Conservation (phyloP, 2,329 filamentous ascomycete genomes). For the Botrytis byssoidea region DNA sequence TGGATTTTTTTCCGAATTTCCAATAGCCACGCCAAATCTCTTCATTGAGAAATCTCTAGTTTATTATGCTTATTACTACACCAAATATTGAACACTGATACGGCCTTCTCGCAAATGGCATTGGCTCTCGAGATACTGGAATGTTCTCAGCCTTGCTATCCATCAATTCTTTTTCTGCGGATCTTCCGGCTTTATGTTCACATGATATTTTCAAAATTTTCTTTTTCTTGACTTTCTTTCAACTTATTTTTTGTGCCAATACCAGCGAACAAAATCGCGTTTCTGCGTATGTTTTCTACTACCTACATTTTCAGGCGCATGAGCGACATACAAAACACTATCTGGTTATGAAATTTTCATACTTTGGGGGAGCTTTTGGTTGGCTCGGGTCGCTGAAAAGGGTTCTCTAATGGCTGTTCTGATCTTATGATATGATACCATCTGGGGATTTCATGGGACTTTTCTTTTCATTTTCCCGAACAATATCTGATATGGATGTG, state of each 20-base stretch:
- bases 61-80: slow-evolving; percentile 27
- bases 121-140: slow-evolving; percentile 35
- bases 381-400: slow-evolving; percentile 4
- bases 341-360: slow-evolving; percentile 10
- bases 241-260: slow-evolving; percentile 14
- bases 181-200: slow-evolving; percentile 12
- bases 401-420: slow-evolving; percentile 10
- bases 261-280: background rate
- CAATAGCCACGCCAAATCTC: slow-evolving; percentile 24
- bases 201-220: background rate
- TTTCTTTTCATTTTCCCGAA: slow-evolving; percentile 3
- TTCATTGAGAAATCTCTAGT: slow-evolving; percentile 27
- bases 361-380: slow-evolving; percentile 5
- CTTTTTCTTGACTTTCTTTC: slow-evolving; percentile 13
- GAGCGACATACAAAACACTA: slow-evolving; percentile 12
- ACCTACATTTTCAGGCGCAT: slow-evolving; percentile 5
- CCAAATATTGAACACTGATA: slow-evolving; percentile 25
- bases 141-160: slow-evolving; percentile 33
- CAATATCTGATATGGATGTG: slow-evolving; percentile 2
- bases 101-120: slow-evolving; percentile 21
- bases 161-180: background rate
- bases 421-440: slow-evolving; percentile 13
- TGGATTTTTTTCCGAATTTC: background rate
- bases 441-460: background rate
- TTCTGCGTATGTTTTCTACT: slow-evolving; percentile 15